Evolutionary conservation across 148 eudicot genomes (phyloP), one percentile per base, ranked within the genome.

Genomic region (Fallopia convolvulus): DNA sequence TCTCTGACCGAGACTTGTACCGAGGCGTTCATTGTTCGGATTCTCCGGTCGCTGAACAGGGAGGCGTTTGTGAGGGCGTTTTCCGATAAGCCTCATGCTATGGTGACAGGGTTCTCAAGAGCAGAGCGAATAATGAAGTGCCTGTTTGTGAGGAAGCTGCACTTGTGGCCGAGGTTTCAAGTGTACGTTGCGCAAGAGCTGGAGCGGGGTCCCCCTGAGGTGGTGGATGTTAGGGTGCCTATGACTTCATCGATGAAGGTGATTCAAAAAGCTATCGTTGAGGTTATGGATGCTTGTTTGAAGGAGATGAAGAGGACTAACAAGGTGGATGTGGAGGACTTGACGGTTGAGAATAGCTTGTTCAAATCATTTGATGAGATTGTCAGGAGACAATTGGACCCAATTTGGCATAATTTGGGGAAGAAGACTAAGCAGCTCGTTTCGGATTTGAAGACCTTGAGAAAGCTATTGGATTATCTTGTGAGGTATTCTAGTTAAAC

Each of bases 331-430:
- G 97, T 96, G 76, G 99, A 96, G 83, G 99, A 96, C 84, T 86
- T 96, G 85, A 96, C 97, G 0, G 99, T 96, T 14, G 98, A 93
- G 84, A 96, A 91, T 18, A 97, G 97, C 41, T 81, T 96, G 89
- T 96, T 93, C 58, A 96, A 96, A 87, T 96, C 99, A 0, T 96
- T 96, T 88, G 98, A 94, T 82, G 98, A 94, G 88, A 94, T 94
- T 86, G 87, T 94, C 76, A 92, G 91, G 84, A 83, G 89, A 83
- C 98, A 94, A 75, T 86, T 94, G 79, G 97, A 94, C 85, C 99
- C 99, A 14, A 96, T 96, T 78, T 96, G 98, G 99, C 99, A 96
- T 84, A 91, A 89, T 6, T 78, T 96, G 82, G 99, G 99, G 79
- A 96, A 91, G 87, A 96, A 87, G 87, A 96, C 98, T 9, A 96